Conservation (phyloP, 2,329 filamentous ascomycete genomes). For the Cladosporium sp. region DNA sequence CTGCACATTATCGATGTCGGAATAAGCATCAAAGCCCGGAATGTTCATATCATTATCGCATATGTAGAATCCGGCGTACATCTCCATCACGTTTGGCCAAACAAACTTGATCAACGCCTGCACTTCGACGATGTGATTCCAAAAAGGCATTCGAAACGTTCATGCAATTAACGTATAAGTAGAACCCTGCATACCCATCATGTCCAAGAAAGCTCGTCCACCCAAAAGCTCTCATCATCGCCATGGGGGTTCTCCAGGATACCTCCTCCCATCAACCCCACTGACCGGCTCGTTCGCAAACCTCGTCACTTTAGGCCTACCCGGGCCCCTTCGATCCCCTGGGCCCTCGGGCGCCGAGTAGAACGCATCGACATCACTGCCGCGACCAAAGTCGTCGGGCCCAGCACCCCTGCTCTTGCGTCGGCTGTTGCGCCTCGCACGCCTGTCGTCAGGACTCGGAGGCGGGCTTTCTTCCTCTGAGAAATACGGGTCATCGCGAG, state of each 20-base stretch:
- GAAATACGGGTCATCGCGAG: conserved; percentile 2
- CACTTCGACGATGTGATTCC: no score
- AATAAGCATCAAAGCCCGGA: no score
- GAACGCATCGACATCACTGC: conserved; percentile 4
- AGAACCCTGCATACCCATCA: no score
- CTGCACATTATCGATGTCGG: no score
- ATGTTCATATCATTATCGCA: no score
- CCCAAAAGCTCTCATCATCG: not conserved
- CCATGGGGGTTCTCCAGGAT: conserved; percentile 14
- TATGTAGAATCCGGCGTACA: no score
- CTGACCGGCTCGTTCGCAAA: conserved; percentile 16
- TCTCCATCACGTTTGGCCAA: no score
- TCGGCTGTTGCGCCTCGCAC: conserved; percentile 7
- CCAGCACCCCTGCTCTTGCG: conserved; percentile 13
- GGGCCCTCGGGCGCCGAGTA: conserved; percentile 7
- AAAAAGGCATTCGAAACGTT: no score
- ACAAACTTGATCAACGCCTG: no score
- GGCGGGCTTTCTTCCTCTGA: conserved; percentile 3
- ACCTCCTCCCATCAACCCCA: conserved; percentile 20
- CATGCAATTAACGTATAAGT: no score
- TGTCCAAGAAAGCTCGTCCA: no score
- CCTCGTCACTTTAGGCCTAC: conserved; percentile 18
- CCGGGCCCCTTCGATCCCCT: conserved; percentile 3
- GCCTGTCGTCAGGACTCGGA: conserved; percentile 10
- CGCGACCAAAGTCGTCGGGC: conserved; percentile 3